Evolutionary conservation across 805 yeast species (phyloP).

Genomic region (Kuraishia ogatae): DNA sequence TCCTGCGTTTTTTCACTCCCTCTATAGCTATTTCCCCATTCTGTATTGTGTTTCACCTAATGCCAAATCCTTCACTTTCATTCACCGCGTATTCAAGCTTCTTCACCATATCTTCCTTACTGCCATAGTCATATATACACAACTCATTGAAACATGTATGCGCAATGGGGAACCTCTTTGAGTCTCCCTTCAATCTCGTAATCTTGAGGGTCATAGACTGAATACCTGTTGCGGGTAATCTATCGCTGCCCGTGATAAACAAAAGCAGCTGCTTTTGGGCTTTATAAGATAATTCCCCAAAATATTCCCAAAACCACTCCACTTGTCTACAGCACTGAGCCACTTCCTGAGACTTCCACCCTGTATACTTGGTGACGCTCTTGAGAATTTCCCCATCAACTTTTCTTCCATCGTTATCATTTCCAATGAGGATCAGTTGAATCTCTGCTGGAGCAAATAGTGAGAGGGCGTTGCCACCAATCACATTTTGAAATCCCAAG

Average conservation of each 20-base stretch:
- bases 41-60: background rate
- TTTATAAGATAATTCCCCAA: constrained; percentile 31
- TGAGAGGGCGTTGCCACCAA: constrained; percentile 74
- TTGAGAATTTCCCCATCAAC: constrained; percentile 60
- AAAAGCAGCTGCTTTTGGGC: constrained; percentile 57
- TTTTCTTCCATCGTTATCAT: constrained; percentile 36
- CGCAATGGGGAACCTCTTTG: constrained; percentile 64
- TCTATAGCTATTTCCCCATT: too few relatives aligned
- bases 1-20: too few relatives aligned
- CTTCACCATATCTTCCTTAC: constrained; percentile 40
- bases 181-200: constrained; percentile 33
- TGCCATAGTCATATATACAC: constrained; percentile 59
- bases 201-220: constrained; percentile 67
- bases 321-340: constrained; percentile 35
- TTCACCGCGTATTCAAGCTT: constrained; percentile 64
- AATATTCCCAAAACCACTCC: constrained; percentile 84
- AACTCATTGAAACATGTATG: constrained; percentile 95
- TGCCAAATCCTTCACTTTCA: constrained; percentile 83
- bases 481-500: constrained; percentile 66
- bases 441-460: constrained; percentile 78
- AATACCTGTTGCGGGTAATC: constrained; percentile 90
- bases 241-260: constrained; percentile 85
- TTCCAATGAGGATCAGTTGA: constrained; percentile 71
- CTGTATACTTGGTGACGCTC: constrained; percentile 65
- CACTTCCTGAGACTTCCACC: constrained; percentile 40